Base-by-base conservation (phyloP, 257 asterid species). In the Solanum arcanum region DNA sequence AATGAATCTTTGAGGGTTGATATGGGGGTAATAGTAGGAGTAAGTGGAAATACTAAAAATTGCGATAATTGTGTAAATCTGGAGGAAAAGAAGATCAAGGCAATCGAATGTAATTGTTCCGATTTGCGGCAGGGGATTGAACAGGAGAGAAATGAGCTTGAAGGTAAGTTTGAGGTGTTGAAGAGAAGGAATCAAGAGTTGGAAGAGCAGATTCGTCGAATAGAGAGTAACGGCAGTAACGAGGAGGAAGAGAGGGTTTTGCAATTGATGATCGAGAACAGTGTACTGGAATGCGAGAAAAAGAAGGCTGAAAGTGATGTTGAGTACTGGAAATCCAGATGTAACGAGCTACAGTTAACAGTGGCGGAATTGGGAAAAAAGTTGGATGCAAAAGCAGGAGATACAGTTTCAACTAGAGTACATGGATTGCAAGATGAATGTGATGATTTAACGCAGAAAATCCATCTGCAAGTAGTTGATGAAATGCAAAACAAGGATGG, bases 211-310 rank as follows among this genome's bases (percentile, higher is more conserved):
- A 37, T 80, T 52, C 41, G 20, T 31, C 44, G 66, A 49, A 31
- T 37, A 31, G 33, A 52, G 52, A 56, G 41, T 83, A 68, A 46
- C 62, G 62, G 59, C 73, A 85, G 78, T 60, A 86, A 35, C 44
- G 88, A 68, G 23, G 93, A 86, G 47, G 90, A 83, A 49, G 90
- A 86, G 42, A 86, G 82, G 89, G 69, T 91, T 77, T 72, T 89
- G 23, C 86, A 82, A 68, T 88, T 91, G 92, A 87, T 92, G 94
- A 86, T 89, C 42, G 94, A 92, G 89, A 95, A 91, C 81, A 89
- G 87, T 66, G 94, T 91, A 80, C 83, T 93, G 91, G 92, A 91
- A n/a, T 88, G 90, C 56, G 96, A 91, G 90, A 93, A 92, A 90
- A 87, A 39, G 42, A 91, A 84, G 84, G 93, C 93, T 52, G 95